Conservation (phyloP, 495 filamentous ascomycete genomes). For the Hypoxylon fragiforme region DNA sequence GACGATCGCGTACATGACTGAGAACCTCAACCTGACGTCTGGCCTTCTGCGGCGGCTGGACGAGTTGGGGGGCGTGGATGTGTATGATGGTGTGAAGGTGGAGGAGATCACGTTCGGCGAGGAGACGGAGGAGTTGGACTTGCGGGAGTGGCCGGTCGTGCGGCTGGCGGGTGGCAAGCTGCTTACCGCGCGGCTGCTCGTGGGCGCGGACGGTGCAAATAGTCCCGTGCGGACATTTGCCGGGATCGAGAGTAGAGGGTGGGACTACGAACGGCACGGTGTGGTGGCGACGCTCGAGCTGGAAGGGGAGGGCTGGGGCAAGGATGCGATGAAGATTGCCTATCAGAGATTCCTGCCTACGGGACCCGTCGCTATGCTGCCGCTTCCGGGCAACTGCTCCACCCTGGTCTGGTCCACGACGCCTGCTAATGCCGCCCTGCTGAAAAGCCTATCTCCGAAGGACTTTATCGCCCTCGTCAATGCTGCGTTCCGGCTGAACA, state of each 20-base stretch:
- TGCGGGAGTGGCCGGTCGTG: slow-evolving; percentile 85
- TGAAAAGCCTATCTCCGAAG: slow-evolving; percentile 70
- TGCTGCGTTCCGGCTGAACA: slow-evolving; percentile 82
- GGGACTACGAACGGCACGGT: slow-evolving; percentile 91
- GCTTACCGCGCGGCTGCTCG: slow-evolving; percentile 78
- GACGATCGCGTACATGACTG: slow-evolving; percentile 92
- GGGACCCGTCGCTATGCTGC: slow-evolving; percentile 87
- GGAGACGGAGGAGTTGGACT: slow-evolving; percentile 68
- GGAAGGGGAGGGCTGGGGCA: slow-evolving; percentile 57
- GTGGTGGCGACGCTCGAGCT: slow-evolving; percentile 86
- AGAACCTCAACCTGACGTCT: slow-evolving; percentile 86
- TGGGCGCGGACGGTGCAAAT: slow-evolving; percentile 94
- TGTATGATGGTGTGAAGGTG: slow-evolving; percentile 76
- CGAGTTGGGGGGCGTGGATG: slow-evolving; percentile 65
- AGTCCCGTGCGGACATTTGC: slow-evolving; percentile 91
- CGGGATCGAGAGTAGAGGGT: slow-evolving; percentile 79
- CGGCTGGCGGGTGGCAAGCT: slow-evolving; percentile 62
- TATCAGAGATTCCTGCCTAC: slow-evolving; percentile 96
- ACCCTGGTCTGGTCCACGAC: slow-evolving; percentile 94
- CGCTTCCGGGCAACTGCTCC: slow-evolving; percentile 77
- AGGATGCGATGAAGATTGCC: slow-evolving; percentile 66
- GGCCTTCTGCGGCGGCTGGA: slow-evolving; percentile 72
- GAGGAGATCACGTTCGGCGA: slow-evolving; percentile 74
- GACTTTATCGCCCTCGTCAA: slow-evolving; percentile 90
- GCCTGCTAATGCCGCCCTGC: slow-evolving; percentile 70